A percentile compares a stretch with the other conserved stretches of the same genome.
Conservation (phyloP, 2,329 filamentous ascomycete species). For the Chaetomiaceae sp. region DNA sequence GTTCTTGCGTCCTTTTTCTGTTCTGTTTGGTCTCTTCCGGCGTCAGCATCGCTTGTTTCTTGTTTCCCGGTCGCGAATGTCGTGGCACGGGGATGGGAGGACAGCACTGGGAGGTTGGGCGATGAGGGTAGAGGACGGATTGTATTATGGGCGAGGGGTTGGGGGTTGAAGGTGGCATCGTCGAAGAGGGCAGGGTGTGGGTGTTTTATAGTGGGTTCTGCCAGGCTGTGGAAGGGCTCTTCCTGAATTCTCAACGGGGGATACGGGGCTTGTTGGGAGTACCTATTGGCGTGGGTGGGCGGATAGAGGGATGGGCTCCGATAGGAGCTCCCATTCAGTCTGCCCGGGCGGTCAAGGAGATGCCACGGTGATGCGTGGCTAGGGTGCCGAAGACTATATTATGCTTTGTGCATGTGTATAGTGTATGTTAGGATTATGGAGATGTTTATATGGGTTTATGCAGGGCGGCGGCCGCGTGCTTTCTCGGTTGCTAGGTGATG, state of each 20-base stretch:
- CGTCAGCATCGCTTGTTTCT: not conserved
- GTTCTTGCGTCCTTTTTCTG: constrained; percentile 2
- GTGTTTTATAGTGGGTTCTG: too few species aligned
- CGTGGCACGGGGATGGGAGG: too few species aligned
- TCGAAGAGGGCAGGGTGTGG: too few species aligned
- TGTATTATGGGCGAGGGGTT: too few species aligned
- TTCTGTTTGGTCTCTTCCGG: not conserved
- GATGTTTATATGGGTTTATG: constrained; percentile 7
- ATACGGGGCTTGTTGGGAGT: not conserved
- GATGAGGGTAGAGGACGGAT: too few species aligned
- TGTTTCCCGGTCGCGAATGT: not conserved
- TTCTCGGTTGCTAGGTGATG: too few species aligned
- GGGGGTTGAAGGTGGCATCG: too few species aligned
- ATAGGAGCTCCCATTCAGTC: not conserved
- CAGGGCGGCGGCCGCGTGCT: not conserved
- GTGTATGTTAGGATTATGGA: constrained; percentile 27
- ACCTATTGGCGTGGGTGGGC: not conserved
- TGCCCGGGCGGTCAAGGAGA: not conserved
- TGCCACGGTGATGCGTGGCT: constrained; percentile 12
- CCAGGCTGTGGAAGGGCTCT: not conserved
- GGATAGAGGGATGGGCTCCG: not conserved
- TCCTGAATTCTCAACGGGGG: not conserved
- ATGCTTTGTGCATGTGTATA: constrained; percentile 28
- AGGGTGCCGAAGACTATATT: constrained; percentile 18
- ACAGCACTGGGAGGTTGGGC: too few species aligned